Base-by-base conservation (phyloP, 768 basidiomycete genomes). In the Tylopilus intermedius region DNA sequence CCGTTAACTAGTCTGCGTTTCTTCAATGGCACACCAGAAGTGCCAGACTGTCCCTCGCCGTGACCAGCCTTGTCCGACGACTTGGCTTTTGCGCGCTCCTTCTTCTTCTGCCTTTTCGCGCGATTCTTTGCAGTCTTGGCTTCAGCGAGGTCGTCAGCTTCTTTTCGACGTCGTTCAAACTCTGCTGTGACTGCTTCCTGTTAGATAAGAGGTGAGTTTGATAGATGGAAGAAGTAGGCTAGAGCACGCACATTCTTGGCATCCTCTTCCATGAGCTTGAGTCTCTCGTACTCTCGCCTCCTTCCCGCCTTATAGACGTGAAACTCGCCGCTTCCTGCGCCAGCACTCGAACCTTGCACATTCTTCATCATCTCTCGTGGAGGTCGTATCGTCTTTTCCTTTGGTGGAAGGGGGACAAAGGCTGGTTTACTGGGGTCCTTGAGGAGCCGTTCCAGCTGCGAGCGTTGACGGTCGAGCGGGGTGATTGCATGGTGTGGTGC, bases 331-430 rank as follows among this genome's bases (percentile, higher is more conserved):
- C 90, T 92, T 47, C 96, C 96, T 15, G 96, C 96, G 42, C 95
- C 96, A 7, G 96, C 94, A 69, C 90, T 92, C 14, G 91, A 94
- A 0, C 96, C 96, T 70, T 97, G 94, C 7, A 99, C 95, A 62
- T 98, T 98, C 79, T 96, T 97, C 90, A 99, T 97, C 90, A 93
- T 93, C 68, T 93, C 96, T 45, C 90, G 78, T 8, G 94, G 77
- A 1, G 94, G 76, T 18, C 93, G 76, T 29, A 97, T 75, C 0
- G 76, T 77, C 74, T 90, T 94, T 57, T 90, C 88, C 68, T 90
- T 88, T 5, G 88, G 86, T 1, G 88, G 76, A n/a, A 79, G 62
- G 2, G 94, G 92, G 9, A 98, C 73, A 64, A 81, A 80, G 1
- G 85, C 90, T 1, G 85, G 83, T 66, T 93, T 94, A 7, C 79